phyloP scores from a whole-genome alignment of 2,329 filamentous ascomycete species.

The Fusarium secorum region DNA sequence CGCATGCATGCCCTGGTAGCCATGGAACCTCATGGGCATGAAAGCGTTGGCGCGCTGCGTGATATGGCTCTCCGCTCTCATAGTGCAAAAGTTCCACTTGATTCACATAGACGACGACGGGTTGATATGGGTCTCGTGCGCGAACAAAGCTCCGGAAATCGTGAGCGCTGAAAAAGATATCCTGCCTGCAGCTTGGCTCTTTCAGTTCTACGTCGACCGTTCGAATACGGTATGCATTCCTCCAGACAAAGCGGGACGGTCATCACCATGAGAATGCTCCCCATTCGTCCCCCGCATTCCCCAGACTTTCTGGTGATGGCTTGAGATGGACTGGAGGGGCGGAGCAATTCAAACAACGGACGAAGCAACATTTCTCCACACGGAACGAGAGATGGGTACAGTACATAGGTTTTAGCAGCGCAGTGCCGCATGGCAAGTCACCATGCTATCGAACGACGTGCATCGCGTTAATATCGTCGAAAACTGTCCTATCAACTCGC shows the following conservation, averaged over 20 bases:
- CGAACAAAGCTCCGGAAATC: constrained; percentile 6
- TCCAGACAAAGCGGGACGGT: constrained; percentile 6
- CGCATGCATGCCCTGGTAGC: neutral
- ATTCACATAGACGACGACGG: constrained; percentile 3
- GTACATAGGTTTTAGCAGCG: neutral
- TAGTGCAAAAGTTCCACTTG: constrained; percentile 34
- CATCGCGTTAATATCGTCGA: neutral
- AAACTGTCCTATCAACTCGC: constrained; percentile 6
- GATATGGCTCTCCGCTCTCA: constrained; percentile 27
- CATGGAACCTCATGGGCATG: constrained; percentile 9
- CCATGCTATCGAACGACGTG: constrained; percentile 6
- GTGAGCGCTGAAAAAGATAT: constrained; percentile 15
- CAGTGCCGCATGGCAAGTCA: neutral
- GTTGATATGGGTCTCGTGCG: constrained; percentile 25
- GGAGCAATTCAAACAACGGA: constrained; percentile 6
- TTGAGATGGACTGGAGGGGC: constrained; percentile 4
- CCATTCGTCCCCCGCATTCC: constrained; percentile 32
- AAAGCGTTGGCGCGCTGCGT: constrained; percentile 9
- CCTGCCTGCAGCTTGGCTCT: constrained; percentile 5
- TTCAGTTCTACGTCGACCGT: constrained; percentile 23
- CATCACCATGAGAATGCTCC: constrained; percentile 5
- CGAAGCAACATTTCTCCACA: constrained; percentile 15
- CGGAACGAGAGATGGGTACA: constrained; percentile 8
- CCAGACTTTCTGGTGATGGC: constrained; percentile 27
- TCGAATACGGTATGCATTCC: neutral